Evolutionary conservation across 805 yeast genomes (phyloP), one percentile per base, ranked within the genome.

Genomic region (Barnettozyma sucrosica): DNA sequence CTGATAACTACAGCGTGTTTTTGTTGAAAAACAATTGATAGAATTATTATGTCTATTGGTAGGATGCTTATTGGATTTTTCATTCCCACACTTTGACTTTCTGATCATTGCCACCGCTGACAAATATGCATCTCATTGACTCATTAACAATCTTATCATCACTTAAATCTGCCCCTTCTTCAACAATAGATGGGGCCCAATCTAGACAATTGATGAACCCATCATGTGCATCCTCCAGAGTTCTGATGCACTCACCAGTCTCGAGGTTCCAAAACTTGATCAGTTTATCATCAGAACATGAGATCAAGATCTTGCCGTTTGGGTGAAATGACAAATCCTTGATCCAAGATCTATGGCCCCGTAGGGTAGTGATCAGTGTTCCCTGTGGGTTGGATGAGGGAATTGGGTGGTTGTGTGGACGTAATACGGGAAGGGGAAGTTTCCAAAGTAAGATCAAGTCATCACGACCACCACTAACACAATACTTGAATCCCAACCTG

Each of bases 51-150:
- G 37, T 34, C 18, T 18, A 18, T 34, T 13, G 11, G 32, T 28
- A 28, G 32, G 32, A 28, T 28, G 9, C 10, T 8, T 9, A 4
- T 16, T 11, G 32, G n/a, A n/a, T n/a, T 16, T 4, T 3, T 51
- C 69, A 81, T 55, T 74, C 79, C 99, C 99, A 93, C 56, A 93
- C 79, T 64, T 87, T 89, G 46, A 89, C 93, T 55, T 84, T 72
- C 59, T 90, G 89, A 66, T 93, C 99, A 51, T 96, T 88, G 37
- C 98, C 97, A 56, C 97, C 96, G 25, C 95, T 85, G 38, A 83
- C 96, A 62, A 93, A 83, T 37, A 80, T 69, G 55, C 87, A 80
- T 57, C 89, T 70, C 70, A 84, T 79, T 47, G 71, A 71, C 26
- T 67, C 62, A 52, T 74, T 72, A 9, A 75, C 55, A 30, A 57